Evolutionary conservation across 371 early-diverging fungal genomes (phyloP), one percentile per base, ranked within the genome.

Genomic region (Gilbertella persicaria): DNA sequence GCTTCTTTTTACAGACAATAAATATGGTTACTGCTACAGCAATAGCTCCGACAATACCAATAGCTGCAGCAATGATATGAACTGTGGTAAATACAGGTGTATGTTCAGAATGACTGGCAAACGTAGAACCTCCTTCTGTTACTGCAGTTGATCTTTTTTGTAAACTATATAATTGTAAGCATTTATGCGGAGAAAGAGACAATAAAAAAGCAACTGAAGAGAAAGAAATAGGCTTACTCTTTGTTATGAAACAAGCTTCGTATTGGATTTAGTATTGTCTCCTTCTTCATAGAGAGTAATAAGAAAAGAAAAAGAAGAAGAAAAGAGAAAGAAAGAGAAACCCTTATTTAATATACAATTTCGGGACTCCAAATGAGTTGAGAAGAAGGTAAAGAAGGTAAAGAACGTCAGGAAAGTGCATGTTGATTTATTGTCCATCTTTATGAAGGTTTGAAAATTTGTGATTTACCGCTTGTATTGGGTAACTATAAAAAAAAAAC

Each of bases 1-100:
- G 48, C 26, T 50, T 58, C 35, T 42, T 50, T 55, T 61, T 63
- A 33, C 58, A 73, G 14, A 60, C 30, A 24, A 69, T 23, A 30
- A 66, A 64, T 12, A 66, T 53, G 8, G 62, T 60, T 26, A 69
- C 26, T 21, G 62, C 58, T 7, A 69, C 67, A 14, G 54, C 44
- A 13, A 69, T 40, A 13, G 67, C 67, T 3, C 64, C 66, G 6
- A 62, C 40, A 9, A 67, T 54, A 24, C 72, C 72, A 39, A 73
- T 48, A 19, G 64, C 55, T 49, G 67, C 73, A 19, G 67, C 66
- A 14, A 64, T 64, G 28, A 73, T 56, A 58, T 73, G 73, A 19
- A 73, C 53, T 14, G 69, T 60, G 46, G 64, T 73, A 42, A 73
- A 73, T 45, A 48, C 55, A 16, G 60, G 48, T 35, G 61, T 63